Percentiles rank a stretch among this genome's conserved stretches.
These are phyloP conservation scores for Sporodiniella umbellata DNA, from an alignment of 371 early-diverging fungal species.

Conservation along the genomic window DNA sequence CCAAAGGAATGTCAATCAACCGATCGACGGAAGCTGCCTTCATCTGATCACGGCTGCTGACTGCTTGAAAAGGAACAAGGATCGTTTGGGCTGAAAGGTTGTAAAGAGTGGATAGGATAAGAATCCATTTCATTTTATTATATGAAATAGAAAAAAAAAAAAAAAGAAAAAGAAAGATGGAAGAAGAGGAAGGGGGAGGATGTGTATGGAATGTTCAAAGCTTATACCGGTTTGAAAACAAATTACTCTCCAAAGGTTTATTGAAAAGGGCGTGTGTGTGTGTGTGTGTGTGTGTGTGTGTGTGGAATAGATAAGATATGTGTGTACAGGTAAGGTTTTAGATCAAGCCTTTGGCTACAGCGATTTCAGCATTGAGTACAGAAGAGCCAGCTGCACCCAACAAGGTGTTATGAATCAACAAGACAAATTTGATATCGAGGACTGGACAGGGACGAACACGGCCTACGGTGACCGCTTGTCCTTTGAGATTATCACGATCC, in stretches of 20 bases:
- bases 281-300: too few relatives aligned
- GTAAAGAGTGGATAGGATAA: slow-evolving; percentile 3
- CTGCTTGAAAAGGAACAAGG: slow-evolving; percentile 17
- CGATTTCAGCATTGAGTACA: slow-evolving; percentile 94
- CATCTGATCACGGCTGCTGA: slow-evolving; percentile 11
- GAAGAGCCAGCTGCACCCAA: slow-evolving; percentile 95
- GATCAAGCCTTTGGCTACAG: slow-evolving; percentile 74
- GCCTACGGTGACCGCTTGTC: slow-evolving; percentile 90
- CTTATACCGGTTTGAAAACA: too few relatives aligned
- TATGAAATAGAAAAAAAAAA: too few relatives aligned
- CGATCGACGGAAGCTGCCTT: slow-evolving; percentile 1
- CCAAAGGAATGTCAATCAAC: slow-evolving; percentile 13
- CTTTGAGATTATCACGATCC: slow-evolving; percentile 81
- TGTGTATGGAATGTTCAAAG: too few relatives aligned
- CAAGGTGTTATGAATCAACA: slow-evolving; percentile 93
- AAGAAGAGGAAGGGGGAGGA: too few relatives aligned
- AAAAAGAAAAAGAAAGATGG: neutral
- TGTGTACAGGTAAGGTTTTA: too few relatives aligned
- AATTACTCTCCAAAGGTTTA: too few relatives aligned
- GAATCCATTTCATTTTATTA: neutral
- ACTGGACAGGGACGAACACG: slow-evolving; percentile 81
- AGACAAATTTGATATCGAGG: slow-evolving; percentile 86
- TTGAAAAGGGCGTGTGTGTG: too few relatives aligned
- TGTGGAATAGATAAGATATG: too few relatives aligned
- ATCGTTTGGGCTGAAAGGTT: slow-evolving; percentile 2